A percentile compares a stretch with the other conserved stretches of the same genome.
phyloP scores from a whole-genome alignment of 2,329 filamentous ascomycete genomes.

The Capronia americana region DNA sequence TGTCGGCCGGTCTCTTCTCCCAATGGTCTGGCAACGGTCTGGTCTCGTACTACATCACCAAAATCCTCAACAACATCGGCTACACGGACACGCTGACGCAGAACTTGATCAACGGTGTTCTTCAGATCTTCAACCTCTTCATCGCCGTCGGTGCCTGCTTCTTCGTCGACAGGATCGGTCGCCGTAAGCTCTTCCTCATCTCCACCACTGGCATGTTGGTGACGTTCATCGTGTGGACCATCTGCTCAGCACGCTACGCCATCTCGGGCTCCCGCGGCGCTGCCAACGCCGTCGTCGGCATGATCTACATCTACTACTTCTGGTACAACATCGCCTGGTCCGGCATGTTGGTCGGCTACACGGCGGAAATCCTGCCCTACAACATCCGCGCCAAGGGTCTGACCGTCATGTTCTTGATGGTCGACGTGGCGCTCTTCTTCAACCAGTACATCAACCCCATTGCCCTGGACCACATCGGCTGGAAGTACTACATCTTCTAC shows the following conservation, averaged over 20 bases:
- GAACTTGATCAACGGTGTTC: slow-evolving; percentile 50
- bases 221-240: slow-evolving; percentile 53
- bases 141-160: slow-evolving; percentile 48
- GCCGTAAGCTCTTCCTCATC: slow-evolving; percentile 52
- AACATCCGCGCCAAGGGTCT: slow-evolving; percentile 58
- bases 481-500: slow-evolving; percentile 50
- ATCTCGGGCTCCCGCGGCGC: slow-evolving; percentile 42
- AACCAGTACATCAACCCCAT: slow-evolving; percentile 48
- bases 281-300: slow-evolving; percentile 49
- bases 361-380: slow-evolving; percentile 58
- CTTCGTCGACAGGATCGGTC: slow-evolving; percentile 51
- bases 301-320: slow-evolving; percentile 54
- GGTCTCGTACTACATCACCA: slow-evolving; percentile 50
- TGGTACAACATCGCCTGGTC: slow-evolving; percentile 51
- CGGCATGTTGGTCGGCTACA: slow-evolving; percentile 49
- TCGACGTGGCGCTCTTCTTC: slow-evolving; percentile 45
- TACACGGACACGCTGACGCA: slow-evolving; percentile 48
- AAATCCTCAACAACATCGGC: slow-evolving; percentile 46
- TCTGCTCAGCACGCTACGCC: slow-evolving; percentile 48
- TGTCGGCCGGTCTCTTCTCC: slow-evolving; percentile 62
- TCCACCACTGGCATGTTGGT: slow-evolving; percentile 53
- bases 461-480: slow-evolving; percentile 43
- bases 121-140: slow-evolving; percentile 51
- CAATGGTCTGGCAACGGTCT: slow-evolving; percentile 63
- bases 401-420: slow-evolving; percentile 46